phyloP scores from a whole-genome alignment of 208 protist species.

The Acanthamoeba lenticulata region DNA sequence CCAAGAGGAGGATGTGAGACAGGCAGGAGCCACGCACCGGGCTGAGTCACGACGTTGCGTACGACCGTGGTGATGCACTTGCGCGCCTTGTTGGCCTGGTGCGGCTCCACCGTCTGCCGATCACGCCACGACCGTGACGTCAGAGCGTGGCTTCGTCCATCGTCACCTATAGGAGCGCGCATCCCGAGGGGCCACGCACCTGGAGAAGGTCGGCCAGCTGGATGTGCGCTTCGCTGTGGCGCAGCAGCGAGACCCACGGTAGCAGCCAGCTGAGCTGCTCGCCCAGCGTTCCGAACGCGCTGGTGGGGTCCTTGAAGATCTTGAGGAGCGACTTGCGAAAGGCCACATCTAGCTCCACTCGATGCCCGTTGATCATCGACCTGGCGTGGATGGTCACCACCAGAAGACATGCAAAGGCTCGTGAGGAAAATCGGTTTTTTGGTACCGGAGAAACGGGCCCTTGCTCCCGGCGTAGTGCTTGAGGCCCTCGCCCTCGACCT shows the following conservation, averaged over 20 bases:
- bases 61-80: neutral
- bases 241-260: neutral
- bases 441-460: neutral
- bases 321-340: slow-evolving; percentile 30
- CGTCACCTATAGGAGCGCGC: too few relatives aligned
- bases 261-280: neutral
- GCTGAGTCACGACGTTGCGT: neutral
- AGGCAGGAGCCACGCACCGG: neutral
- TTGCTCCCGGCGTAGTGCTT: slow-evolving; percentile 11
- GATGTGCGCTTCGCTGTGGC: neutral
- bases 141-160: neutral
- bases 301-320: slow-evolving; percentile 29
- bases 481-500: neutral
- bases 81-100: slow-evolving; percentile 28
- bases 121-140: neutral
- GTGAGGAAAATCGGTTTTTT: neutral
- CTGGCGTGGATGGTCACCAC: neutral
- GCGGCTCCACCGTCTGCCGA: neutral
- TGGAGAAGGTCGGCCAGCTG: neutral
- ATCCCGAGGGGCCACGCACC: neutral
- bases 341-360: neutral
- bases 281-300: neutral
- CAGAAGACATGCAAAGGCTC: neutral
- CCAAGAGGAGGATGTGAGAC: neutral
- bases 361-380: neutral